Base-by-base conservation (phyloP, 169 alveolate species). In the Eimeria tenella region DNA sequence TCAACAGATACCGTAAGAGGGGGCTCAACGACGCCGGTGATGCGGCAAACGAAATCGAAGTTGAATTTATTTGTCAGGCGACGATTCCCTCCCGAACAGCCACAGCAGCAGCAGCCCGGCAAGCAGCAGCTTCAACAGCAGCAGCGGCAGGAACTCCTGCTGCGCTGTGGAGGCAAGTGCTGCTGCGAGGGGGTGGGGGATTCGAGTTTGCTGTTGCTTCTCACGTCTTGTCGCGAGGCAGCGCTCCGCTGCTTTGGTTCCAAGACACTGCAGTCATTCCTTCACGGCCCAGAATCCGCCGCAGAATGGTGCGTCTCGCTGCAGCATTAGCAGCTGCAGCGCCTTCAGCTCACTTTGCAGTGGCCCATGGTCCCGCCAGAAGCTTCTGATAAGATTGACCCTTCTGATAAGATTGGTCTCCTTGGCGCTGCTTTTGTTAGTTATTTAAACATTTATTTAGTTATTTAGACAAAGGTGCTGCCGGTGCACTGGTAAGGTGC, bases 201-300 rank as follows among this genome's bases (percentile, higher is more conserved):
- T 82, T 82, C 15, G 90, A 58, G 6, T 82, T 23, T 23, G 55
- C 42, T 25, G 15, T 82, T 7, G 62, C 63, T 11, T 58, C 77
- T 13, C 90, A 82, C 58, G 90, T 82, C 15, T 58, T 52, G 4
- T 42, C 63, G 42, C 90, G 90, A 4, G 90, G 90, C 75, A 82
- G 90, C 58, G 90, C 53, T 9, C 90, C 90, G 23, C 31, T 56
- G 21, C 63, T 82, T 25, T 82, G 90, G 90, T 25, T 42, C 52
- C 90, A 82, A 60, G 90, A 55, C 53, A 63, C 90, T 56, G 63
- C 90, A 4, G 90, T 82, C 15, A 19, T 82, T 6, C 90, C 90
- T 25, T 19, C 90, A 4, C 21, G 62, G 77, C 90, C 90, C 8
- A 52, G 73, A 5, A 68, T 68, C n/a, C 77, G 77, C 77, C 77